Evolutionary conservation across 768 basidiomycete species (phyloP).

Genomic region (Trametes punicea): DNA sequence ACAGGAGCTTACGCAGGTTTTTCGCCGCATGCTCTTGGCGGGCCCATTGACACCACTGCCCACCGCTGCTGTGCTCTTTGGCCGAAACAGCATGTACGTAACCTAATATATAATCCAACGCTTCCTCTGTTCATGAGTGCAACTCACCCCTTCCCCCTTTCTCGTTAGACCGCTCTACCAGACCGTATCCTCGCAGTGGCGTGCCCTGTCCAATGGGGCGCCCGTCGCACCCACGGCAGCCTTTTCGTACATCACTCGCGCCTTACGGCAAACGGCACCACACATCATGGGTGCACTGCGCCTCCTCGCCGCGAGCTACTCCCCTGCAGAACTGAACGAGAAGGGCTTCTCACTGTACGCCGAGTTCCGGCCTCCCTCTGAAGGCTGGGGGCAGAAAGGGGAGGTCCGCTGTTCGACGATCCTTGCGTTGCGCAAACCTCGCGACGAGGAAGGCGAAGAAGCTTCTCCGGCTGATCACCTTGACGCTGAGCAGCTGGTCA

Average conservation of each 20-base stretch:
- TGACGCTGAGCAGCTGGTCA: conserved; percentile 12
- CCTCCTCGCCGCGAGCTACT: conserved; percentile 60
- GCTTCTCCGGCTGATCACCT: conserved; percentile 2
- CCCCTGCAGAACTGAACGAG: conserved; percentile 53
- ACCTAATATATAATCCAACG: background rate
- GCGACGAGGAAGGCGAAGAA: background rate
- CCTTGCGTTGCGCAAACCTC: conserved; percentile 46
- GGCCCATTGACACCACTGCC: background rate
- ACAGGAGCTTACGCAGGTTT: conserved; percentile 4
- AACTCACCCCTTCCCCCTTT: background rate
- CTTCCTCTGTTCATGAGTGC: background rate
- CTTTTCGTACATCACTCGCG: conserved; percentile 77
- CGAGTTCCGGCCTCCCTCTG: conserved; percentile 79
- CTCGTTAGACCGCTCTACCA: conserved; percentile 70
- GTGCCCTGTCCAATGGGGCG: conserved; percentile 69
- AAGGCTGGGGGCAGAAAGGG: conserved; percentile 82
- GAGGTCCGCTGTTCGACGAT: conserved; percentile 70
- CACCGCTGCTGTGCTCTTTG: background rate
- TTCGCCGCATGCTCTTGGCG: background rate
- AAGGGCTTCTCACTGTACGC: conserved; percentile 79
- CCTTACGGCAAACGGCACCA: conserved; percentile 77
- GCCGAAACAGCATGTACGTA: conserved; percentile 15
- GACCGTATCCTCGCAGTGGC: conserved; percentile 66
- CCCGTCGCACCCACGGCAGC: conserved; percentile 73
- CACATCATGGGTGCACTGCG: conserved; percentile 74